Evolutionary conservation across 768 basidiomycete species (phyloP).

Genomic region (Agrocybe praecox): DNA sequence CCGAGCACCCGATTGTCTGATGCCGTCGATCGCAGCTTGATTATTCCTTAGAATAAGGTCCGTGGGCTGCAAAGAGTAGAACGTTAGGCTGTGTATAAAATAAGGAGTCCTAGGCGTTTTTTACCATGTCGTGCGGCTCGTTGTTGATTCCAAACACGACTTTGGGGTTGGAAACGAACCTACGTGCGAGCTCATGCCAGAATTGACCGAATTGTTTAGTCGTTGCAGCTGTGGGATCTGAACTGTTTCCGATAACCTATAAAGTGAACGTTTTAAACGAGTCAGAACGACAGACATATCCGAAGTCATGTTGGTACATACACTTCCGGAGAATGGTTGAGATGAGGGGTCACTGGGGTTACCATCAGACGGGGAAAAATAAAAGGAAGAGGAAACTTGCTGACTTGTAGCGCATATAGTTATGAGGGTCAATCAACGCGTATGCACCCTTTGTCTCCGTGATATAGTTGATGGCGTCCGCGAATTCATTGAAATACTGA

Average conservation of each 20-base stretch:
- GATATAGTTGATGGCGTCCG: slow-evolving; percentile 45
- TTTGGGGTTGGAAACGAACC: slow-evolving; percentile 41
- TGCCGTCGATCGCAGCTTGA: slow-evolving; percentile 46
- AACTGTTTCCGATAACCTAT: slow-evolving; percentile 47
- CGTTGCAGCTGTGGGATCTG: slow-evolving; percentile 46
- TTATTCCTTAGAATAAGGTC: slow-evolving; percentile 42
- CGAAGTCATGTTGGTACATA: slow-evolving; percentile 17
- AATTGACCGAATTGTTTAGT: slow-evolving; percentile 44
- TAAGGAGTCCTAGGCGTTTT: background rate
- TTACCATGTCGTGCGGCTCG: slow-evolving; percentile 48
- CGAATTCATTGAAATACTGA: slow-evolving; percentile 45
- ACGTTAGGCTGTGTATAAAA: background rate
- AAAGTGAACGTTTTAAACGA: too few species aligned
- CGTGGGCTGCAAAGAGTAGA: slow-evolving; percentile 30
- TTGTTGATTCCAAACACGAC: slow-evolving; percentile 52
- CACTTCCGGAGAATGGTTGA: slow-evolving; percentile 46
- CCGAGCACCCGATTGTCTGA: slow-evolving; percentile 37
- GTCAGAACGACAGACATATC: background rate
- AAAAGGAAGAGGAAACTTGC: too few species aligned
- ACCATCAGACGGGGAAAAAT: background rate
- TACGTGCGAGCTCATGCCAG: slow-evolving; percentile 42
- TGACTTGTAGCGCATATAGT: slow-evolving; percentile 52
- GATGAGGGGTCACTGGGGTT: slow-evolving; percentile 40
- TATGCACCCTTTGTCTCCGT: slow-evolving; percentile 42
- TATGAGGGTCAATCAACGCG: slow-evolving; percentile 47